Conservation (phyloP, 2,329 filamentous ascomycete genomes). For the Stemphylium beticola region DNA sequence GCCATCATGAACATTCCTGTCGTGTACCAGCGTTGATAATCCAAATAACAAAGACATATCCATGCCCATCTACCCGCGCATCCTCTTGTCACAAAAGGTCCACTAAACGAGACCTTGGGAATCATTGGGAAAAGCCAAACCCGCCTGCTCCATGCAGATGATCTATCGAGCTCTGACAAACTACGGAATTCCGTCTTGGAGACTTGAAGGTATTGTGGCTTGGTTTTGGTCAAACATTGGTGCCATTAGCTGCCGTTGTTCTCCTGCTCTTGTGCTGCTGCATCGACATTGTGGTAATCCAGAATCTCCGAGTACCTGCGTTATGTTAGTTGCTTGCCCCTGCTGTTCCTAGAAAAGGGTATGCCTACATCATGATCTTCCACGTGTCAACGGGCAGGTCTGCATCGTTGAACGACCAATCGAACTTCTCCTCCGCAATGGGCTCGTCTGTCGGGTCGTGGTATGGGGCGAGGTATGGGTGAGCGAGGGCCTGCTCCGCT, state of each 20-base stretch:
- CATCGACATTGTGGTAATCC: slow-evolving; percentile 94
- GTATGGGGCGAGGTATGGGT: slow-evolving; percentile 94
- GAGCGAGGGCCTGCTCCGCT: slow-evolving; percentile 81
- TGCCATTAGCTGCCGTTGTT: slow-evolving; percentile 42
- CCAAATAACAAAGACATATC: slow-evolving; percentile 18
- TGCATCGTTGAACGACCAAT: slow-evolving; percentile 99
- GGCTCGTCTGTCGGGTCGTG: slow-evolving; percentile 98
- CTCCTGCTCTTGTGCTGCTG: slow-evolving; percentile 56
- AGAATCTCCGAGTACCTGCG: slow-evolving; percentile 96
- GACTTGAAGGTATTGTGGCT: slow-evolving; percentile 21
- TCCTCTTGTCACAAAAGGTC: slow-evolving; percentile 15
- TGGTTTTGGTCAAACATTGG: slow-evolving; percentile 3
- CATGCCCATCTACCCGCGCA: slow-evolving; percentile 25
- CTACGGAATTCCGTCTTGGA: slow-evolving; percentile 12
- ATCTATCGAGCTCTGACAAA: slow-evolving; percentile 19
- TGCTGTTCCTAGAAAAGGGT: not conserved
- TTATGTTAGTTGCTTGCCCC: slow-evolving; percentile 19
- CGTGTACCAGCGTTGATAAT: slow-evolving; percentile 20
- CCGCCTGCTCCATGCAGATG: slow-evolving; percentile 23
- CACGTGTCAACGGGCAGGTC: slow-evolving; percentile 98
- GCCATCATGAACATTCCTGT: slow-evolving; percentile 10
- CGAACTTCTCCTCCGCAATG: slow-evolving; percentile 94
- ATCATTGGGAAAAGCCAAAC: slow-evolving; percentile 20
- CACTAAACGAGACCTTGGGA: slow-evolving; percentile 25
- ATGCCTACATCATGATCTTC: slow-evolving; percentile 97